Evolutionary conservation across 805 yeast species (phyloP), one percentile per base, ranked within the genome.

Genomic region (Wickerhamiella allomyrinae): DNA sequence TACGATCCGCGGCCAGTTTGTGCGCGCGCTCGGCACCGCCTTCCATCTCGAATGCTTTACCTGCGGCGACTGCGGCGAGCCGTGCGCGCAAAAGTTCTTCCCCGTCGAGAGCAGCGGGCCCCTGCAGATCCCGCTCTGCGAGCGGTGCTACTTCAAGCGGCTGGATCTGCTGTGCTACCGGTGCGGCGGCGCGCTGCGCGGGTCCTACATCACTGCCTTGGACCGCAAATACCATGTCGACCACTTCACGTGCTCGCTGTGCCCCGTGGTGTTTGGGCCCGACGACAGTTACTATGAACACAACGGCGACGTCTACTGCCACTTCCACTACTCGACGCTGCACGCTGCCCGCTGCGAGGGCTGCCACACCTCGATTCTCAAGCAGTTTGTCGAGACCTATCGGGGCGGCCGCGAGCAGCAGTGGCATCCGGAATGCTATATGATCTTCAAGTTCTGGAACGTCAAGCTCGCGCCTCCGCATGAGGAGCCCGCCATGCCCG

Each of bases 381-480:
- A 86, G 57, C 97, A 91, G 57, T 91, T 86, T 60, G 95, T 89
- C 29, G 95, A 89, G 59, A 76, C 89, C 36, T 83, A 76, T 46
- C 71, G 91, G 51, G 95, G 95, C 40, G 95, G 95, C 19, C 72
- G 79, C 51, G 79, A 82, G 45, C 94, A 87, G 59, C 94, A 85
- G 57, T 91, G 99, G 99, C 99, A 91, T 61, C 97, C 96, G 1
- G 97, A 93, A 58, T 91, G 99, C 66, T 91, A 86, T 57, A 93
- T 93, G 86, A 93, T 91, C 38, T 87, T 82, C 65, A 87, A 87
- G 60, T 87, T 85, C 55, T 91, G 98, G 98, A 86, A 85, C 57
- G 94, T 87, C 17, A 72, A 77, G 44, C 67, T 91, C 19, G 71
- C 79, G 20, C 37, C 37, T 3, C 20, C 37, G 3, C 20, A 20